Evolutionary conservation across 2,329 filamentous ascomycete genomes (phyloP).

Genomic region (Ophiostoma montium): DNA sequence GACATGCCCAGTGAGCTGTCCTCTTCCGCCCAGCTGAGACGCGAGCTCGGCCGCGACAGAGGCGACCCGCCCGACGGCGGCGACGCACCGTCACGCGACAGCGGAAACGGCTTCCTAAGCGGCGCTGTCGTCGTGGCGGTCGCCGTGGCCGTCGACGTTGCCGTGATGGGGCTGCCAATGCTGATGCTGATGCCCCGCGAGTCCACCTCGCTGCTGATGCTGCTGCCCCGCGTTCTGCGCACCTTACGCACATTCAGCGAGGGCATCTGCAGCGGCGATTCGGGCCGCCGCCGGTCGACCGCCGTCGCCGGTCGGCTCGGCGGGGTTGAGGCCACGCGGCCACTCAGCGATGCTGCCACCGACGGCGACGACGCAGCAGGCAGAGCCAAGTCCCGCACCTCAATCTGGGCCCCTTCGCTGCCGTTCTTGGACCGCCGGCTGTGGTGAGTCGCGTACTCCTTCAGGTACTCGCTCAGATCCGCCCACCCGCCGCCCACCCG

Average conservation of each 20-base stretch:
- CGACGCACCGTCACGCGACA: slow-evolving; percentile 21
- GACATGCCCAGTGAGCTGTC: slow-evolving; percentile 53
- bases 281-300: slow-evolving; percentile 23
- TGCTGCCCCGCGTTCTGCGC: slow-evolving; percentile 21
- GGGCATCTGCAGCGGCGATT: slow-evolving; percentile 24
- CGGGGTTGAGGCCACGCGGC: slow-evolving; percentile 20
- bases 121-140: too few species aligned
- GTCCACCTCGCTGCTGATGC: neutral
- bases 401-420: slow-evolving; percentile 35
- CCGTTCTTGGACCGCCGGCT: slow-evolving; percentile 47
- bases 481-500: slow-evolving; percentile 97
- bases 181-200: neutral
- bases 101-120: too few species aligned
- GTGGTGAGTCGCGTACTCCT: slow-evolving; percentile 87
- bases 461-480: slow-evolving; percentile 85
- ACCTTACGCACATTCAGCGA: slow-evolving; percentile 42
- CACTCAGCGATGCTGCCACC: slow-evolving; percentile 9
- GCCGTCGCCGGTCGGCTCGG: slow-evolving; percentile 22
- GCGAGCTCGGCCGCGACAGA: slow-evolving; percentile 37
- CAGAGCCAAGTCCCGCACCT: slow-evolving; percentile 38
- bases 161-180: neutral
- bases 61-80: slow-evolving; percentile 31
- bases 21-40: slow-evolving; percentile 39
- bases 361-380: slow-evolving; percentile 16
- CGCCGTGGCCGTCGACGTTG: slow-evolving; percentile 17